These are phyloP conservation scores for Aspergillus arachidicola DNA, from an alignment of 2,329 filamentous ascomycete genomes.

Conservation along the genomic window DNA sequence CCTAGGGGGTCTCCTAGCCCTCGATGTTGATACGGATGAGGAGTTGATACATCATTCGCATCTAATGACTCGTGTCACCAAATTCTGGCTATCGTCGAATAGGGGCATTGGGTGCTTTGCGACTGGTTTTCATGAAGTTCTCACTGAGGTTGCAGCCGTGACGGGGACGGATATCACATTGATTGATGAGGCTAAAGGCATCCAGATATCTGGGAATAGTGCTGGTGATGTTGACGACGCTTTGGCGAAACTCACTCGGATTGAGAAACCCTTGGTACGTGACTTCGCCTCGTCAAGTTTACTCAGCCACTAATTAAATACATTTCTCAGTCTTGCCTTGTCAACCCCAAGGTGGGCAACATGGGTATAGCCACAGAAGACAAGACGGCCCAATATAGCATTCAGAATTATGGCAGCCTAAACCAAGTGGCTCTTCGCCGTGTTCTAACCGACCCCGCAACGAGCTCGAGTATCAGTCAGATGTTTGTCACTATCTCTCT, in stretches of 20 bases:
- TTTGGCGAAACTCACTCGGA: slow-evolving; percentile 27
- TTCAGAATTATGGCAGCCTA: slow-evolving; percentile 25
- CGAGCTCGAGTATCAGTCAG: slow-evolving; percentile 17
- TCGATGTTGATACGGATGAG: slow-evolving; percentile 22
- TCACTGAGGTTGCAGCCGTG: slow-evolving; percentile 25
- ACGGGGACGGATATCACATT: slow-evolving; percentile 32
- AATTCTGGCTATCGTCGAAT: slow-evolving; percentile 27
- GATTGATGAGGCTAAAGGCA: slow-evolving; percentile 22
- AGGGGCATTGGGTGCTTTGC: slow-evolving; percentile 29
- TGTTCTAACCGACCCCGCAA: slow-evolving; percentile 26
- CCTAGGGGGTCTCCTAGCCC: slow-evolving; percentile 10
- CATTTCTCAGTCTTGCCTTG: slow-evolving; percentile 21
- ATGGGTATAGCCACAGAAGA: slow-evolving; percentile 17
- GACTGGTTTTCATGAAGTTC: slow-evolving; percentile 19
- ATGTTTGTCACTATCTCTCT: slow-evolving; percentile 28
- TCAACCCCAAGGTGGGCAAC: slow-evolving; percentile 21
- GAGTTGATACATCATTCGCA: slow-evolving; percentile 15
- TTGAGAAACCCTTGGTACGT: slow-evolving; percentile 34
- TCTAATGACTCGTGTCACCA: slow-evolving; percentile 14
- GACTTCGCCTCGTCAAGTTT: neutral
- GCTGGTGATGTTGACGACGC: slow-evolving; percentile 31
- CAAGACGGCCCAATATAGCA: slow-evolving; percentile 13
- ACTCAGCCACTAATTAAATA: slow-evolving; percentile 3
- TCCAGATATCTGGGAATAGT: slow-evolving; percentile 29
- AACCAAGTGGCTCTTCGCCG: slow-evolving; percentile 23